Base-by-base conservation (phyloP, 2,329 filamentous ascomycete genomes). In the Ascochyta koolunga region DNA sequence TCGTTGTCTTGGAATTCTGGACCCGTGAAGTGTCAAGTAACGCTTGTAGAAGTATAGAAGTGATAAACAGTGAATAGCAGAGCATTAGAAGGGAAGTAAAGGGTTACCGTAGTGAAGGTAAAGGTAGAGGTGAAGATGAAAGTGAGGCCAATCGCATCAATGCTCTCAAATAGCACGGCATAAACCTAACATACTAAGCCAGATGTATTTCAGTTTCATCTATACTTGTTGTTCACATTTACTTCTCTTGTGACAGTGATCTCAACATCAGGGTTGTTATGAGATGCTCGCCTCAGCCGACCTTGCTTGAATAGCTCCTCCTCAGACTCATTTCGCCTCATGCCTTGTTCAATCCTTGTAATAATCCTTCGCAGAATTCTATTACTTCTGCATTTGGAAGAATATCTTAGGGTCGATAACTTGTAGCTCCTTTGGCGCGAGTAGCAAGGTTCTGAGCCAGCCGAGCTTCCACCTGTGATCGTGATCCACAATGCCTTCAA, bases 401-500 rank as follows among this genome's bases (percentile, higher is more conserved):
- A 38, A 4, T 27, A 36, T 16, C 24, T 41, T 1, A 39, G 16
- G 3, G 25, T 37, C 10, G 43, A 58, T 5, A 36, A 15, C n/a
- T 53, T 60, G 24, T 46, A 56, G 38, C 41, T 55, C 10, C 32
- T 49, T 16, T 31, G 32, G 8, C 25, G 39, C 10, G 18, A 32
- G 31, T 33, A 36, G 2, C 21, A 10, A 8, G 27, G 21, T 5
- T 18, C 22, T 15, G 39, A 49, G 11, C 7, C 21, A 4, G 29
- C 15, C 3, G 50, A 57, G 35, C 46, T 51, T 7, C 43, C 54
- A 3, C 58, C 55, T 2, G 49, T 55, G 1, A 62, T 24, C 22
- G 38, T 48, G 21, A 58, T 66, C 56, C 66, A 74, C 22, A 76
- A 65, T 4, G 68, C 67, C 43, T 72, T 69, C n/a, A 72, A 44